phyloP scores from a whole-genome alignment of 805 yeast genomes.

The Wickerhamomyces strasburgensis region DNA sequence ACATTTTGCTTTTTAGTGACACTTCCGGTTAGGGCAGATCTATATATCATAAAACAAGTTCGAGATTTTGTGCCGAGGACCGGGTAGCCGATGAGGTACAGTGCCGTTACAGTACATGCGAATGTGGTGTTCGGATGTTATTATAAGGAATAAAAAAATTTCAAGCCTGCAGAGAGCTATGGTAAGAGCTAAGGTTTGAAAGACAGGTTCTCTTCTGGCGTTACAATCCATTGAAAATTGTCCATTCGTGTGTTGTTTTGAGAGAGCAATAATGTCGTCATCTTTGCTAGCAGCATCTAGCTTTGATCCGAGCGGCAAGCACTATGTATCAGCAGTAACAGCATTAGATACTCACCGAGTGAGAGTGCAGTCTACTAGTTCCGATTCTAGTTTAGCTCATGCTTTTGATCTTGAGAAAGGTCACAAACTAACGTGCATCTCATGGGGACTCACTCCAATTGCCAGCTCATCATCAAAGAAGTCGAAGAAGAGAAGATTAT shows the following conservation, averaged over 20 bases:
- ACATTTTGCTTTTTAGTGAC: too few species aligned
- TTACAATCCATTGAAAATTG: too few species aligned
- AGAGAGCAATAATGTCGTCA: too few species aligned
- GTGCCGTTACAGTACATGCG: too few species aligned
- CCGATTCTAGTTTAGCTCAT: slow-evolving; percentile 35
- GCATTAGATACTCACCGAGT: slow-evolving; percentile 70
- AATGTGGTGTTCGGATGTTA: neutral
- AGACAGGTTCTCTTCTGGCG: too few species aligned
- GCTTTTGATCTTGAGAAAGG: slow-evolving; percentile 52
- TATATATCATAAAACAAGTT: too few species aligned
- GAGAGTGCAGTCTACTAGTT: slow-evolving; percentile 52
- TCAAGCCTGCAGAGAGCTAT: neutral
- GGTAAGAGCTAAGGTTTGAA: too few species aligned
- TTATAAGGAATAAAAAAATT: neutral
- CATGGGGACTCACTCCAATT: slow-evolving; percentile 42
- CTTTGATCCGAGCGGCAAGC: slow-evolving; percentile 60
- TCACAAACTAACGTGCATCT: slow-evolving; percentile 40
- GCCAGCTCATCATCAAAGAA: slow-evolving; percentile 6
- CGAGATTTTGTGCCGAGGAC: too few species aligned
- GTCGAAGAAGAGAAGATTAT: slow-evolving; percentile 23
- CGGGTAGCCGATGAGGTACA: neutral
- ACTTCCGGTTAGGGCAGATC: too few species aligned
- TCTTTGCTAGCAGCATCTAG: slow-evolving; percentile 15
- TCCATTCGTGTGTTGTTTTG: too few species aligned
- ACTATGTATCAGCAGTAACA: slow-evolving; percentile 58